Evolutionary conservation across 2,329 filamentous ascomycete genomes (phyloP), one percentile per base, ranked within the genome.

Genomic region (Ophiocordyceps robertsii): DNA sequence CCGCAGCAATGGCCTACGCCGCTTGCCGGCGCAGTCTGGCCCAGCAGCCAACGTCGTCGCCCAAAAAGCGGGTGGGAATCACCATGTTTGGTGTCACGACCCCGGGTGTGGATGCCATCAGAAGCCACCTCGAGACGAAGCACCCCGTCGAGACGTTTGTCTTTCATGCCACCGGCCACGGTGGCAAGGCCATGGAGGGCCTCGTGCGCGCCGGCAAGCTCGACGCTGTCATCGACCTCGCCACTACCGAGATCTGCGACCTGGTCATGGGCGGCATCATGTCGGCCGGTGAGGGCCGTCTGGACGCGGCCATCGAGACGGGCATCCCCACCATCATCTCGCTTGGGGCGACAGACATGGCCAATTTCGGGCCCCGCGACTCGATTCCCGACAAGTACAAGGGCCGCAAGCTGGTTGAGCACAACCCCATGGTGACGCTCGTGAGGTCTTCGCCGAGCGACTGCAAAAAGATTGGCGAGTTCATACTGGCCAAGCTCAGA

Each of bases 11-110:
- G 2, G 59, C 66, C 0, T 76, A 75, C 44, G 51, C 46, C 6
- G 31, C 40, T 8, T 46, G 48, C 10, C 19, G 33, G 29, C 39
- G 45, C 13, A 39, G 31, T 8, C 42, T 44, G n/a, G 17, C 4
- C 9, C n/a, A 5, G 14, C 33, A 10, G 6, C 14, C 13, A 10
- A 2, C 6, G 9, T n/a, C n/a, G 12, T 3, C n/a, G 4, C 33
- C n/a, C 9, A 68, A 66, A 50, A 70, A 67, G 43, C 62, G 70
- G 0, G 64, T 85, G 7, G 81, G 71, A 0, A 71, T 84, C 21
- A 83, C 80, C 2, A 85, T 85, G 81, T 85, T 84, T 52, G 81
- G 82, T 2, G 80, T 85, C 7, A 86, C 82, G 0, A 85, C 80
- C 0, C 78, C 80, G 0, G 74, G 72, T 11, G 80, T 79, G 0